Conservation (phyloP, 495 filamentous ascomycete genomes). For the Cercophora sp. region DNA sequence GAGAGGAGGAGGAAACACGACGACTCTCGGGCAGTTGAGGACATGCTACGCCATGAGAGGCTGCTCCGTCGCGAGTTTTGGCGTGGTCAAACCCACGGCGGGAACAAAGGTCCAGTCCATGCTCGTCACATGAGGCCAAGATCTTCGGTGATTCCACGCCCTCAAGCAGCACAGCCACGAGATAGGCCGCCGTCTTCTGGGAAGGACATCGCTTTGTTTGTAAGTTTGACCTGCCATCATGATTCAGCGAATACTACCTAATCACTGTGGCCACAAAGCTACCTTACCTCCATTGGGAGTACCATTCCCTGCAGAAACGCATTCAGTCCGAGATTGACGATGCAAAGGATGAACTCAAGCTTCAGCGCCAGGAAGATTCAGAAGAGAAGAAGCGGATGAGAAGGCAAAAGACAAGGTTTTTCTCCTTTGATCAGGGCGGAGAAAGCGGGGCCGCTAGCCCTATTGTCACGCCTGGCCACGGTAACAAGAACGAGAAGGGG, state of each 20-base stretch:
- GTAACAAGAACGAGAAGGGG: neutral
- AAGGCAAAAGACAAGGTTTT: neutral
- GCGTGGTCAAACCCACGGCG: neutral
- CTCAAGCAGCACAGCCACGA: neutral
- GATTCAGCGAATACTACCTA: neutral
- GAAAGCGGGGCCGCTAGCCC: neutral
- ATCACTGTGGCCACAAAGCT: neutral
- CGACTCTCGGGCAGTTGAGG: neutral
- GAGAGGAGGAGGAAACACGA: neutral
- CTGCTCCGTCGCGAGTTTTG: slow-evolving; percentile 1
- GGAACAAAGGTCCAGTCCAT: neutral
- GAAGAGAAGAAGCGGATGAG: neutral
- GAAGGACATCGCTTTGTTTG: neutral
- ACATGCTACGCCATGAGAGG: neutral
- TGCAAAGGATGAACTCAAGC: neutral
- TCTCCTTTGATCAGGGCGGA: neutral
- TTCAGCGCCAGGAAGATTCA: neutral
- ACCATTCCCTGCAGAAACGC: neutral
- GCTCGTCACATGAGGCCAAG: neutral
- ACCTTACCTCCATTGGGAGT: slow-evolving; percentile 1
- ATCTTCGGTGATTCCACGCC: neutral
- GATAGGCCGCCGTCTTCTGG: neutral
- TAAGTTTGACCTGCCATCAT: neutral
- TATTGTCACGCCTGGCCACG: neutral
- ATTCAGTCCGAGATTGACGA: neutral